phyloP scores from a whole-genome alignment of 805 yeast genomes.

The Candida piceae region DNA sequence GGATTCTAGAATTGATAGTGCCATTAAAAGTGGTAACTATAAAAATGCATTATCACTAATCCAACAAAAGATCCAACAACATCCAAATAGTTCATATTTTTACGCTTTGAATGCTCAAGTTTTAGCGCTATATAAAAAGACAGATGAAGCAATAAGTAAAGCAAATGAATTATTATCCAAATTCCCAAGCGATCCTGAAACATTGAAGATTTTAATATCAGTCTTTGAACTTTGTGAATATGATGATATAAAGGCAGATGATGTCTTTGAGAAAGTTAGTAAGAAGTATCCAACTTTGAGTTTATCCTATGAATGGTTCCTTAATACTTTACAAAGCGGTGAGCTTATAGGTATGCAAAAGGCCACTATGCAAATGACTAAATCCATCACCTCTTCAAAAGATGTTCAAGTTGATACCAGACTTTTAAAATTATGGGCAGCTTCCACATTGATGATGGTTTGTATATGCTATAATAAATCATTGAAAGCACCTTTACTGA shows the following conservation, averaged over 20 bases:
- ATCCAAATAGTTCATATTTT: conserved; percentile 55
- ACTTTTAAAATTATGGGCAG: conserved; percentile 46
- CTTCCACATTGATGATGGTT: conserved; percentile 46
- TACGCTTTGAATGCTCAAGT: conserved; percentile 39
- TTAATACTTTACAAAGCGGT: conserved; percentile 39
- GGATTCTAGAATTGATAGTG: conserved; percentile 18
- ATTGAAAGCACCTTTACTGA: conserved; percentile 39
- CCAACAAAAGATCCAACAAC: conserved; percentile 42
- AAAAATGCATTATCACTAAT: conserved; percentile 48
- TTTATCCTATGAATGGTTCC: conserved; percentile 53
- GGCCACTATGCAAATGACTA: conserved; percentile 41
- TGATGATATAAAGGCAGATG: conserved; percentile 33
- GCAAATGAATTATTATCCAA: conserved; percentile 28
- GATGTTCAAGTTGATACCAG: conserved; percentile 24
- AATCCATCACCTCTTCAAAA: conserved; percentile 19
- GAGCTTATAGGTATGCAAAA: conserved; percentile 52
- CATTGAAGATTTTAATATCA: conserved; percentile 43
- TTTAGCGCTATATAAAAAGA: conserved; percentile 30
- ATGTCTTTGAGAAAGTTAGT: conserved; percentile 52
- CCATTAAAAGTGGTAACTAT: conserved; percentile 40
- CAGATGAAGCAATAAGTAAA: conserved; percentile 30
- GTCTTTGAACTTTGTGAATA: conserved; percentile 38
- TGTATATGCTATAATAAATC: conserved; percentile 28
- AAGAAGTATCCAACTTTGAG: conserved; percentile 50
- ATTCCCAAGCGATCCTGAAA: conserved; percentile 49